A percentile compares a stretch with the other conserved stretches of the same genome.
These are phyloP conservation scores for Termitomyces sp. DNA, from an alignment of 768 basidiomycete species.

Conservation along the genomic window DNA sequence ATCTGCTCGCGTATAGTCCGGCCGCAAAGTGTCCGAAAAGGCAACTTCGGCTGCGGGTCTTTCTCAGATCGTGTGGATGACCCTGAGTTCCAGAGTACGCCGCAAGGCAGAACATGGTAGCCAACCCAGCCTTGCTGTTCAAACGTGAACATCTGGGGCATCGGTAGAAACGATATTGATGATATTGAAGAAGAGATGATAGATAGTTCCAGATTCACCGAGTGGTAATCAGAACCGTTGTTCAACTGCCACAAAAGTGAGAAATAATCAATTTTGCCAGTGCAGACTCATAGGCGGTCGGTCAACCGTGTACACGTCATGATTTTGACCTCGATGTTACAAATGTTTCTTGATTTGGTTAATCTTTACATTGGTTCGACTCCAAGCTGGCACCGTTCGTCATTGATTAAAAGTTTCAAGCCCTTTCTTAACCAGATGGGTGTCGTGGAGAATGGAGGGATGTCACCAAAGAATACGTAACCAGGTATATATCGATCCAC, in stretches of 20 bases:
- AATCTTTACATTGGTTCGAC: slow-evolving; percentile 33
- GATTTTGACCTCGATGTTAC: background rate
- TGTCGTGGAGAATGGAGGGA: slow-evolving; percentile 10
- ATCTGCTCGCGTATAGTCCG: too few relatives aligned
- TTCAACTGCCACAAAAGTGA: background rate
- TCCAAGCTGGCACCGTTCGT: slow-evolving; percentile 41
- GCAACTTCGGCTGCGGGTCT: background rate
- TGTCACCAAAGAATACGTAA: slow-evolving; percentile 80
- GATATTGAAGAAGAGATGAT: background rate
- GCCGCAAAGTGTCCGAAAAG: background rate
- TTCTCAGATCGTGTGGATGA: background rate
- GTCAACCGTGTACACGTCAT: background rate
- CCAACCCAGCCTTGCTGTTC: background rate
- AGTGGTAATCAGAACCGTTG: background rate
- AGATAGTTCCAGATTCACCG: background rate
- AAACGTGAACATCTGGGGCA: background rate
- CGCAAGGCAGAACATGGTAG: slow-evolving; percentile 4
- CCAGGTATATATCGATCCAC: slow-evolving; percentile 93
- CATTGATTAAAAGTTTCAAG: slow-evolving; percentile 50
- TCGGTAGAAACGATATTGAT: background rate
- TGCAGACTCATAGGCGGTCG: background rate
- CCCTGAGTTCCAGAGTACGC: slow-evolving; percentile 16
- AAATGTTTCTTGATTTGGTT: background rate
- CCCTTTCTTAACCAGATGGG: slow-evolving; percentile 36
- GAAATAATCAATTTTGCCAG: background rate